Evolutionary conservation across 208 protist species (phyloP), one percentile per base, ranked within the genome.

Genomic region (Porcisia deanei): DNA sequence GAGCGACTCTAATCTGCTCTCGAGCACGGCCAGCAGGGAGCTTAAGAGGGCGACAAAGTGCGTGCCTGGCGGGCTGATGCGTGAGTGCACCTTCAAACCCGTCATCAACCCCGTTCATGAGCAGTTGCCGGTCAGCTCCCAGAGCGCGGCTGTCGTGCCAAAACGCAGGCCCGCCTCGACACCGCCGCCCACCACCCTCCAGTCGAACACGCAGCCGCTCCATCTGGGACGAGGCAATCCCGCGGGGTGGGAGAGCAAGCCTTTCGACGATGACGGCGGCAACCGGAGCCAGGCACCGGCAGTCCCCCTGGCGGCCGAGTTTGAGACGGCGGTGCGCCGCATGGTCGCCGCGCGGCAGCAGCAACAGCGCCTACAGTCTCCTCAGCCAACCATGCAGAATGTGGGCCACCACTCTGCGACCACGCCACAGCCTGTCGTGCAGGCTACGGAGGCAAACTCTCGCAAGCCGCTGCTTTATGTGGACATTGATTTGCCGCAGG

Each of bases 61-160:
- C 59, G 70, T 74, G 22, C 49, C 80, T 10, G 86, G 83, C 68
- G 79, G 86, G 57, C 83, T 81, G 53, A 85, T 89, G 77, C 74
- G 71, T 22, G 85, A 83, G 72, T 91, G 88, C 74, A 91, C 88
- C 54, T 91, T 91, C 75, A 71, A 72, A 30, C 88, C 88, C 22
- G 63, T 61, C 8, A 90, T 90, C 63, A 90, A 90, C 77, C 67
- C 77, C 57, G 59, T 43, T 34, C 43, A 22, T 47, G 39, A 66
- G 14, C 20, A 43, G 39, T 30, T 8, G 7, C 22, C 61, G 41
- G 39, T 16, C 4, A 49, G 39, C 61, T 49, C 12, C 39, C 39
- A 22, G 16, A 47, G 7, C 39, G n/a, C 43, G 25, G 47, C 52
- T 59, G 41, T 58, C 37, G 67, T 72, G 16, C 67, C 55, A 53